A percentile compares a stretch with the other conserved stretches of the same genome.
These are phyloP conservation scores for Bonia amplexicaulis DNA, from an alignment of 176 grass and related monocot species.

Conservation along the genomic window DNA sequence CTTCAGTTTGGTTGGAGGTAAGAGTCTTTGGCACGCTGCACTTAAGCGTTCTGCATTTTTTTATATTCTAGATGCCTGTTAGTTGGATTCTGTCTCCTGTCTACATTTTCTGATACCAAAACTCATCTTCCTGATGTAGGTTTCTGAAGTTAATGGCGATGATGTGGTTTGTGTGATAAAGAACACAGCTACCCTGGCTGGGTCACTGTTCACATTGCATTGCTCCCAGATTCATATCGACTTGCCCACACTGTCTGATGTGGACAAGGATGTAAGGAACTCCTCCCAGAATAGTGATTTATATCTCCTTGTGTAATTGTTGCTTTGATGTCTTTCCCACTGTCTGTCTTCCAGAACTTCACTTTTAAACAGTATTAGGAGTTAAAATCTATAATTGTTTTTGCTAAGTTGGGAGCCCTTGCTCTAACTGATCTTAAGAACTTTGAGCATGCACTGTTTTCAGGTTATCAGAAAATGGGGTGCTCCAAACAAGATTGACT, in stretches of 20 bases:
- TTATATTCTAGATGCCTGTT: background rate
- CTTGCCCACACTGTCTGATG: conserved; percentile 83
- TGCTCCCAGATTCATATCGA: conserved; percentile 89
- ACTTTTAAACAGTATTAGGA: background rate
- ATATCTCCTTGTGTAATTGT: background rate
- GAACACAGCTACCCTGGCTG: conserved; percentile 82
- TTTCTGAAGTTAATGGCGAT: conserved; percentile 85
- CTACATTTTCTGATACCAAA: background rate
- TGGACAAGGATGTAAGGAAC: conserved; percentile 67
- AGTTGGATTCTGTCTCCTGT: background rate
- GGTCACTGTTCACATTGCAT: conserved; percentile 89
- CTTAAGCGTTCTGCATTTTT: background rate
- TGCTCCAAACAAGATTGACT: conserved; percentile 95
- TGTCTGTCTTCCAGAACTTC: background rate
- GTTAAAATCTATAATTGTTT: background rate
- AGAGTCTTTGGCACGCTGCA: background rate
- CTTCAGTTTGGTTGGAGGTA: conserved; percentile 99
- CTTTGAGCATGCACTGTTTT: conserved; percentile 16
- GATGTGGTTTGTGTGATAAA: conserved; percentile 90
- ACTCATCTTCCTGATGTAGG: conserved; percentile 42
- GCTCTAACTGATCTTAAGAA: background rate
- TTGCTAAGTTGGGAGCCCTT: background rate
- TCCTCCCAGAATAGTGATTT: background rate
- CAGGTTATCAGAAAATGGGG: conserved; percentile 94
- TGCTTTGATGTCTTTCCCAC: background rate